phyloP scores from a whole-genome alignment of 768 basidiomycete genomes.

The Bullera alba region DNA sequence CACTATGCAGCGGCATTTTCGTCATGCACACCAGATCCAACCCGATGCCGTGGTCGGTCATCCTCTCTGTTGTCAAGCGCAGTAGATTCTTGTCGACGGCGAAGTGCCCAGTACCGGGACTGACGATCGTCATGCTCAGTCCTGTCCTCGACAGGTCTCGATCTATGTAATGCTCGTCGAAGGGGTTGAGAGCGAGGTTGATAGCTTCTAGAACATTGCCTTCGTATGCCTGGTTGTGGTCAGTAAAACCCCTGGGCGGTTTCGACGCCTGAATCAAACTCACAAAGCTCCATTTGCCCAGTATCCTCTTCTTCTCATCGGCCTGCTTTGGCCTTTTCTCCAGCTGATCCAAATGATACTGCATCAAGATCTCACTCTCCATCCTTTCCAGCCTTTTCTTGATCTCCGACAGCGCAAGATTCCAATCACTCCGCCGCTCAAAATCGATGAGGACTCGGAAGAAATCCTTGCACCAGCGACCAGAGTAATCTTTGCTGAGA shows the following conservation, averaged over 20 bases:
- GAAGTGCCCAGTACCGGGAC: slow-evolving; percentile 90
- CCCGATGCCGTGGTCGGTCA: slow-evolving; percentile 88
- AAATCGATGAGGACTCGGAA: slow-evolving; percentile 92
- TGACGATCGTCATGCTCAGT: slow-evolving; percentile 71
- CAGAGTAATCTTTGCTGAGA: slow-evolving; percentile 65
- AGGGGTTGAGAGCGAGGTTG: slow-evolving; percentile 84
- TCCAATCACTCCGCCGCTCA: slow-evolving; percentile 82
- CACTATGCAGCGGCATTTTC: slow-evolving; percentile 86
- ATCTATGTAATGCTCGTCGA: slow-evolving; percentile 91
- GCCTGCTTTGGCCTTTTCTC: slow-evolving; percentile 7
- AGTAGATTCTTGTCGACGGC: slow-evolving; percentile 83
- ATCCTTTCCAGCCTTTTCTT: slow-evolving; percentile 70
- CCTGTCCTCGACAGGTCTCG: slow-evolving; percentile 87
- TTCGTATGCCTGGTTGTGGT: slow-evolving; percentile 68
- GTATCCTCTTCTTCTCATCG: slow-evolving; percentile 35
- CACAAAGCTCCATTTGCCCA: slow-evolving; percentile 45
- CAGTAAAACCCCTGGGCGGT: slow-evolving; percentile 11
- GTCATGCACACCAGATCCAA: slow-evolving; percentile 80
- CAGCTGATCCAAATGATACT: slow-evolving; percentile 63
- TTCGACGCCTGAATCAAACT: slow-evolving; percentile 3
- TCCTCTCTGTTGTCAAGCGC: slow-evolving; percentile 81
- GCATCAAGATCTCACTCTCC: slow-evolving; percentile 81
- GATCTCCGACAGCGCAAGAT: slow-evolving; percentile 71
- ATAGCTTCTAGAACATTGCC: slow-evolving; percentile 92
- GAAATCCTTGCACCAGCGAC: slow-evolving; percentile 86